Evolutionary conservation across 2,329 filamentous ascomycete genomes (phyloP), one percentile per base, ranked within the genome.

Genomic region (Cladosporium sp.): DNA sequence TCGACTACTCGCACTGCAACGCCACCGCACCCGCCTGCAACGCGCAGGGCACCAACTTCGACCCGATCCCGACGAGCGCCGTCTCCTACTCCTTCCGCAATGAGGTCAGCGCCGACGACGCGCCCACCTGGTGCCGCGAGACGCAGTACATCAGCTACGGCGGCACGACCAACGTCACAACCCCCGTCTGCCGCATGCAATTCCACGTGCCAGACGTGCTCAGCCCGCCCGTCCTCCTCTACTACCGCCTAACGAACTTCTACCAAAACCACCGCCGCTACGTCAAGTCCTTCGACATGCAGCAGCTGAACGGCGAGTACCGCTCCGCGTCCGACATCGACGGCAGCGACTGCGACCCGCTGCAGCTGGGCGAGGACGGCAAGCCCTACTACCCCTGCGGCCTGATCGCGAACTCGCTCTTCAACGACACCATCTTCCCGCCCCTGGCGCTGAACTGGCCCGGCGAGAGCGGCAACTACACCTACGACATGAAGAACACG

Each of bases 251-350:
- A 58, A 92, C 89, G 54, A 95, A 97, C 73, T 98, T 98, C 74
- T 97, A 97, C 75, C 93, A 98, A 72, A 98, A 98, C 68, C 93
- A 98, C 68, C 86, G 93, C 59, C 85, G 92, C 70, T 98, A 98
- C 62, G 93, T 96, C 56, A 87, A 89, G 66, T 95, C 89, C 1
- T 86, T 95, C 64, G 86, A 91, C 65, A 79, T 85, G 53, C 78
- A 87, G 49, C 93, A 98, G 71, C 77, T 98, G 49, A 87, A 85
- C 59, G 93, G 91, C 43, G 75, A 83, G 5, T 78, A 77, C 9
- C 79, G 87, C 14, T 74, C 76, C 32, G 79, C 78, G 53, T 62
- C 61, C 34, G 78, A 80, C 2, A 87, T 97, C 60, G 72, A 78
- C 32, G 72, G 72, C 32, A 86, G 89, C 37, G 80, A 85, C 55